A percentile compares a stretch with the other conserved stretches of the same genome.
Evolutionary conservation across 2,329 filamentous ascomycete species (phyloP).

Genomic region (Lecanosticta acicola): DNA sequence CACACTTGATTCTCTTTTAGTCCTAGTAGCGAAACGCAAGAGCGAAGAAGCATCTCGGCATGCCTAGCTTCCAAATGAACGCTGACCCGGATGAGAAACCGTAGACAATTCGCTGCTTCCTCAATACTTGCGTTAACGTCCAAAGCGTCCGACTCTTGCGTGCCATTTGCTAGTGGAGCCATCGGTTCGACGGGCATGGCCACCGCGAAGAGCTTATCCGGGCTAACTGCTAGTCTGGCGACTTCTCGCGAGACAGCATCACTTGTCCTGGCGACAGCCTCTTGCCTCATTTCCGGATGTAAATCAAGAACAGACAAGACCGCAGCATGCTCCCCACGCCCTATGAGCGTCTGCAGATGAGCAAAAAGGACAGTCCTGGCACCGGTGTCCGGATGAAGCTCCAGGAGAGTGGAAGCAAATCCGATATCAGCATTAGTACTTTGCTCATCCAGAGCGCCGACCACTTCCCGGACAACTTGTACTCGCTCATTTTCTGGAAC

Average conservation of each 20-base stretch:
- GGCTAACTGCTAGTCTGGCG: neutral
- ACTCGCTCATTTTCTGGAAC: constrained; percentile 16
- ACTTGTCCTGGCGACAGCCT: neutral
- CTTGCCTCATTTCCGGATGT: constrained; percentile 3
- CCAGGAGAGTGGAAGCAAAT: constrained; percentile 17
- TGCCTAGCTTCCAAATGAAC: neutral
- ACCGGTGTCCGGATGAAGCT: constrained; percentile 10
- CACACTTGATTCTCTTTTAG: constrained; percentile 6
- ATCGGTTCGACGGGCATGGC: neutral
- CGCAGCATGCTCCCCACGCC: constrained; percentile 11
- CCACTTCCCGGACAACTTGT: constrained; percentile 18
- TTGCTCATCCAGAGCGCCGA: constrained; percentile 8
- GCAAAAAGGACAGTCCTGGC: constrained; percentile 9
- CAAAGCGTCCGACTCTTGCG: neutral
- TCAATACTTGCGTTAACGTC: neutral
- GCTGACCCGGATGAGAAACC: constrained; percentile 7
- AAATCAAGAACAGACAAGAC: constrained; percentile 18
- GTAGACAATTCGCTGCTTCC: constrained; percentile 2
- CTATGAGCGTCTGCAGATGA: constrained; percentile 12
- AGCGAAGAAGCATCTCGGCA: neutral
- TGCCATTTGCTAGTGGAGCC: neutral
- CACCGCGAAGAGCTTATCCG: neutral
- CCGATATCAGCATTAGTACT: constrained; percentile 18
- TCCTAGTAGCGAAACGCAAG: neutral
- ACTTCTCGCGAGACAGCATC: neutral